A percentile compares a stretch with the other conserved stretches of the same genome.
phyloP scores from a whole-genome alignment of 2,329 filamentous ascomycete genomes.

The Zymoseptoria crescenta region DNA sequence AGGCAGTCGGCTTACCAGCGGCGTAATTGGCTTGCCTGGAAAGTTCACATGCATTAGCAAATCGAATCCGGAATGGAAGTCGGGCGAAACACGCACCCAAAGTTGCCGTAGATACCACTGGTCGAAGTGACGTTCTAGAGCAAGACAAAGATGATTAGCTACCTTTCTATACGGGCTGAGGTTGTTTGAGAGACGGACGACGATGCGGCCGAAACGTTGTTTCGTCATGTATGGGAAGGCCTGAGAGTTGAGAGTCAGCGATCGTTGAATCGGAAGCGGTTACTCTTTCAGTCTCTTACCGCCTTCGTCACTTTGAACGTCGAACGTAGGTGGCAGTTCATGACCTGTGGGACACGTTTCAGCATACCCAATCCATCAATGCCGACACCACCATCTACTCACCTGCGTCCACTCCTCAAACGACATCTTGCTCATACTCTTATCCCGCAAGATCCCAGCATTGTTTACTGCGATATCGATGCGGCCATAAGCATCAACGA shows the following conservation, averaged over 20 bases:
- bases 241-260: not conserved
- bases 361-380: not conserved
- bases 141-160: not conserved
- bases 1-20: constrained; percentile 37
- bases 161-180: too few relatives aligned
- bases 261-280: not conserved
- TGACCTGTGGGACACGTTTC: constrained; percentile 42
- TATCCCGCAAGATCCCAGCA: constrained; percentile 90
- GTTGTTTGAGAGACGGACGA: constrained; percentile 31
- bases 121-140: constrained; percentile 78
- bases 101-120: constrained; percentile 95
- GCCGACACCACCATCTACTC: not conserved
- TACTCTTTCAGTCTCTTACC: constrained; percentile 44
- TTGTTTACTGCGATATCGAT: constrained; percentile 91
- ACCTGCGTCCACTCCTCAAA: constrained; percentile 76
- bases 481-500: constrained; percentile 84
- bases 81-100: constrained; percentile 58
- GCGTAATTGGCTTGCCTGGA: constrained; percentile 78
- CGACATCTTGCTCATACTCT: constrained; percentile 94
- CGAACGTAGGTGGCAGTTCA: constrained; percentile 83
- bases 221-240: constrained; percentile 95
- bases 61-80: constrained; percentile 81
- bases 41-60: constrained; percentile 51
- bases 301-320: constrained; percentile 96
- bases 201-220: constrained; percentile 91